These are phyloP conservation scores for Lyophyllum decastes DNA, from an alignment of 768 basidiomycete species.

Conservation along the genomic window DNA sequence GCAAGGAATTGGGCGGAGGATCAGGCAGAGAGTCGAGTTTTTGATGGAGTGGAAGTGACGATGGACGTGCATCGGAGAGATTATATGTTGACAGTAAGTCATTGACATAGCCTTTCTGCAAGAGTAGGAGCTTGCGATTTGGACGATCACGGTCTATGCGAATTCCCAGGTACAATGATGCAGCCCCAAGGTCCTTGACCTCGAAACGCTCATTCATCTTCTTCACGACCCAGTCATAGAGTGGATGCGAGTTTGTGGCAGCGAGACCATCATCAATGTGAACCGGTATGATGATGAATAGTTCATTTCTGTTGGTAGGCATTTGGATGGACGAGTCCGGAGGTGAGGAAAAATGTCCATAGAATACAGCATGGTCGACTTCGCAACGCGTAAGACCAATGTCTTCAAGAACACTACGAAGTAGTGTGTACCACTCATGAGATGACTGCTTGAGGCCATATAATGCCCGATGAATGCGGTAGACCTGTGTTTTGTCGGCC, in stretches of 20 bases:
- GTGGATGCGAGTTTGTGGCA: conserved; percentile 16
- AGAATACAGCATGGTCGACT: conserved; percentile 28
- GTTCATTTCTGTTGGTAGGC: conserved; percentile 9
- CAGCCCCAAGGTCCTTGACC: neutral
- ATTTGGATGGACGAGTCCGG: conserved; percentile 17
- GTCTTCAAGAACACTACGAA: conserved; percentile 6
- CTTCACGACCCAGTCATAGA: conserved; percentile 20
- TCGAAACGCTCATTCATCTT: conserved; percentile 10
- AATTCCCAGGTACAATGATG: neutral
- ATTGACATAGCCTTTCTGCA: conserved; percentile 10
- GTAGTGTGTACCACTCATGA: neutral
- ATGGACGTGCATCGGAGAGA: conserved; percentile 4
- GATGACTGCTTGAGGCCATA: conserved; percentile 2
- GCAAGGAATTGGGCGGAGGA: no score
- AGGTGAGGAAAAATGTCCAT: conserved; percentile 14
- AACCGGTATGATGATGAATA: conserved; percentile 21
- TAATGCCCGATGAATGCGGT: conserved; percentile 11
- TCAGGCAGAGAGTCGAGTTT: no score
- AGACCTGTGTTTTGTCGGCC: conserved; percentile 8
- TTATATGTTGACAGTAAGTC: conserved; percentile 14
- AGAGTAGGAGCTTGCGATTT: conserved; percentile 9
- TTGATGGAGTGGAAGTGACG: neutral
- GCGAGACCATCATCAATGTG: conserved; percentile 28
- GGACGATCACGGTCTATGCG: conserved; percentile 10
- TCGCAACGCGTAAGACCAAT: conserved; percentile 20